These are phyloP conservation scores for Galerina sulciceps DNA, from an alignment of 768 basidiomycete species.

Conservation along the genomic window DNA sequence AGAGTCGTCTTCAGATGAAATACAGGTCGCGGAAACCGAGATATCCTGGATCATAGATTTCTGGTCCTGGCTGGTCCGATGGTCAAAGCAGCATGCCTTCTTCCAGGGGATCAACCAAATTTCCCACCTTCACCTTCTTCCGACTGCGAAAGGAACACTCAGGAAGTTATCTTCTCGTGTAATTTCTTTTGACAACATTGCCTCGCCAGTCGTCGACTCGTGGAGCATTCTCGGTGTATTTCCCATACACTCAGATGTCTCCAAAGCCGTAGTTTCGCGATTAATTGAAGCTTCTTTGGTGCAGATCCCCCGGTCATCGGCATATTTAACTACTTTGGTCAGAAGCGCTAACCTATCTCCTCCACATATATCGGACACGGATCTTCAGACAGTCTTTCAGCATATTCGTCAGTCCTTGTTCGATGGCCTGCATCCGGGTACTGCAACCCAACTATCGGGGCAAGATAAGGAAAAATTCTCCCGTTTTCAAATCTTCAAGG, in stretches of 20 bases:
- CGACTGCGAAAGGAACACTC: constrained; percentile 2
- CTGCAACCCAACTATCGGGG: not conserved
- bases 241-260: not conserved
- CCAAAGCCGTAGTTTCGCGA: not conserved
- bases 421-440: not conserved
- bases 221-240: constrained; percentile 12
- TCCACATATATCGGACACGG: not conserved
- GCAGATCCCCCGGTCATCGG: not conserved
- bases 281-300: not conserved
- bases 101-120: not conserved
- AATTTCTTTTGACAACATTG: constrained; percentile 1
- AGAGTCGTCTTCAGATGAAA: not conserved
- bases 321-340: constrained; percentile 3
- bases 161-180: constrained; percentile 3
- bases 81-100: not conserved
- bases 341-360: not conserved
- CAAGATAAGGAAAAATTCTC: not conserved
- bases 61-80: constrained; percentile 13
- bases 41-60: constrained; percentile 11
- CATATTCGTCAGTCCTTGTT: not conserved
- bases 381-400: not conserved
- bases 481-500: constrained; percentile 1
- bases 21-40: not conserved
- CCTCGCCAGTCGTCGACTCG: not conserved
- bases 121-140: constrained; percentile 5